Percentiles rank a stretch among this genome's conserved stretches.
Conservation (phyloP, 306 rosid species). For the Trifolium subterraneum region DNA sequence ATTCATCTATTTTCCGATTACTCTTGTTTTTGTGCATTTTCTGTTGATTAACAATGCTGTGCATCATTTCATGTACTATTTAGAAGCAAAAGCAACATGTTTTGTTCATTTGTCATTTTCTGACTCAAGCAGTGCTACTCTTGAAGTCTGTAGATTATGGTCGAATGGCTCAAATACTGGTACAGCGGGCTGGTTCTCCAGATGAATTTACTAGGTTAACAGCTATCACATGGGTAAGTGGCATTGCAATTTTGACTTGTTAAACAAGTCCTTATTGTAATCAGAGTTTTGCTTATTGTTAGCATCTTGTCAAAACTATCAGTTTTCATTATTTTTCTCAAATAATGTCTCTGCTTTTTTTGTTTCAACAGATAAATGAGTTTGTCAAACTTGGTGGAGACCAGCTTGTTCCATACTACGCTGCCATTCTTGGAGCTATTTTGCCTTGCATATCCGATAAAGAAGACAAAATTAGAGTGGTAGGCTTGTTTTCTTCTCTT, state of each 20-base stretch:
- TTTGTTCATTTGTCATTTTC: slow-evolving; percentile 89
- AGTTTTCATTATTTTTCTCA: slow-evolving; percentile 29
- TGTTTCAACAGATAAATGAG: slow-evolving; percentile 75
- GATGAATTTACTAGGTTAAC: slow-evolving; percentile 97
- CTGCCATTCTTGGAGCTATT: slow-evolving; percentile 94
- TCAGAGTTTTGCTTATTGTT: slow-evolving; percentile 14
- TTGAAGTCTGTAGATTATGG: slow-evolving; percentile 99
- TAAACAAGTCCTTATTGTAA: slow-evolving; percentile 27
- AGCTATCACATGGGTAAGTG: slow-evolving; percentile 92
- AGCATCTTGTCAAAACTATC: slow-evolving; percentile 20
- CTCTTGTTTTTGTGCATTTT: slow-evolving; percentile 27
- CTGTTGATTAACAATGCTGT: slow-evolving; percentile 37
- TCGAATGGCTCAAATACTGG: slow-evolving; percentile 97
- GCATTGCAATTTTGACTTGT: slow-evolving; percentile 31
- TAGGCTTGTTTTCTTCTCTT: slow-evolving; percentile 38
- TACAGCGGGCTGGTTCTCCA: slow-evolving; percentile 81
- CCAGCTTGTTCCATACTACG: slow-evolving; percentile 94
- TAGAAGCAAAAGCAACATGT: slow-evolving; percentile 50
- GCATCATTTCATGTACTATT: slow-evolving; percentile 41
- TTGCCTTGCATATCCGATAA: slow-evolving; percentile 97
- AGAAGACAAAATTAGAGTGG: slow-evolving; percentile 99
- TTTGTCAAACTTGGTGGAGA: slow-evolving; percentile 98
- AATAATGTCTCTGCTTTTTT: slow-evolving; percentile 29
- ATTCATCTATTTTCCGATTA: slow-evolving; percentile 24
- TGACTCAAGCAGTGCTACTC: slow-evolving; percentile 99